These are phyloP conservation scores for Xylaria intraflava DNA, from an alignment of 495 filamentous ascomycete genomes.

Conservation along the genomic window DNA sequence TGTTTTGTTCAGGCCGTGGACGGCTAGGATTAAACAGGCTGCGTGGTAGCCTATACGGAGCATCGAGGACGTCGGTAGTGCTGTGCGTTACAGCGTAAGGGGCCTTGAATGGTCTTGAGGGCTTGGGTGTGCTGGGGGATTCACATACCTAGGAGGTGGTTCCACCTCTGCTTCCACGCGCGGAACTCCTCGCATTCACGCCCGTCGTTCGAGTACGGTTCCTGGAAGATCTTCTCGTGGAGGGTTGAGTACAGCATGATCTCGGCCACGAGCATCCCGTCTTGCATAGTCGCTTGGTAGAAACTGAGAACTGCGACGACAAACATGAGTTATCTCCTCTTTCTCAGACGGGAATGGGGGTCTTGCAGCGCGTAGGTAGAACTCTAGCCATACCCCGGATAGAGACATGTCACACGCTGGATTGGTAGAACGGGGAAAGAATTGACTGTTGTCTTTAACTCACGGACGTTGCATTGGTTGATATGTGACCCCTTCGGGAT, in stretches of 20 bases:
- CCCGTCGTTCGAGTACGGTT: conserved; percentile 22
- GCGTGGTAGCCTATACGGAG: conserved; percentile 24
- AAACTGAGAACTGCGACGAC: conserved; percentile 18
- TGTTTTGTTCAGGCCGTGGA: conserved; percentile 19
- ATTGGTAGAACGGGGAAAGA: neutral
- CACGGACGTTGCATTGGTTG: conserved; percentile 22
- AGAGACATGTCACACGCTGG: neutral
- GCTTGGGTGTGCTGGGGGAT: neutral
- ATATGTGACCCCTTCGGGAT: conserved; percentile 21
- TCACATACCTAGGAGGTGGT: conserved; percentile 17
- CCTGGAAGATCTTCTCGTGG: conserved; percentile 22
- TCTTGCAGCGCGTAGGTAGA: neutral
- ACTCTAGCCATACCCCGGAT: neutral
- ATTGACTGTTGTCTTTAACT: neutral
- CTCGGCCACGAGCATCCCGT: conserved; percentile 28
- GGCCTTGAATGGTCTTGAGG: neutral
- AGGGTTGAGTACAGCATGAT: conserved; percentile 23
- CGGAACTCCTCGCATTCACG: conserved; percentile 26
- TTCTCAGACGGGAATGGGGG: too few relatives aligned
- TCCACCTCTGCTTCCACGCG: conserved; percentile 27
- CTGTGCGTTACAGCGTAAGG: conserved; percentile 7
- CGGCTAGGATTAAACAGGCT: conserved; percentile 24
- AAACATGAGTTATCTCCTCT: neutral
- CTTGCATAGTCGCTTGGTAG: conserved; percentile 27
- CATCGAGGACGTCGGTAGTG: conserved; percentile 22